phyloP scores from a whole-genome alignment of 108 stramenopile species.

The Epithemia pelagica region DNA sequence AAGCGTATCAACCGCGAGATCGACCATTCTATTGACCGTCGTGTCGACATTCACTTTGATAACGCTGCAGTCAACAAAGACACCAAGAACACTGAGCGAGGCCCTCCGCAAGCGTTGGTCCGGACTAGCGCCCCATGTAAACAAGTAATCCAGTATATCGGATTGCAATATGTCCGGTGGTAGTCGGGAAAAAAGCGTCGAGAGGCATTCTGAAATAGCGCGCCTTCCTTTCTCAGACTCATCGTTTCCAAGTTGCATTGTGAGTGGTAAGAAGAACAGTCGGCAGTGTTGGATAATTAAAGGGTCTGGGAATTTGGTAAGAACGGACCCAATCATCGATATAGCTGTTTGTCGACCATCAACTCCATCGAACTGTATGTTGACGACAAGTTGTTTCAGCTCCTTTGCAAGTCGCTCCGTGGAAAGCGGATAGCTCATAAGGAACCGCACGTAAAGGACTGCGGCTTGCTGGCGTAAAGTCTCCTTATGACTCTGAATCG shows the following conservation, averaged over 20 bases:
- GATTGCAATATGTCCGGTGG: conserved; percentile 48
- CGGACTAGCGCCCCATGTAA: not conserved
- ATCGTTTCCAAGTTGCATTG: conserved; percentile 85
- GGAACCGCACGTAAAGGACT: conserved; percentile 65
- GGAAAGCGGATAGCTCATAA: conserved; percentile 86
- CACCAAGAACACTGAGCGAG: not conserved
- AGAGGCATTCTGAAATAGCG: conserved; percentile 43
- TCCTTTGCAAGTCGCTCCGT: conserved; percentile 62
- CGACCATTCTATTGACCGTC: not conserved
- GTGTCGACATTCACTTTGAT: conserved; percentile 5
- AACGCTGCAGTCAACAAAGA: conserved; percentile 6
- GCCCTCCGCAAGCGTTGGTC: not conserved
- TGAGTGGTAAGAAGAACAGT: conserved; percentile 77
- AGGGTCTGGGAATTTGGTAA: conserved; percentile 61
- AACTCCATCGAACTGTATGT: conserved; percentile 83
- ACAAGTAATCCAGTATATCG: conserved; percentile 55
- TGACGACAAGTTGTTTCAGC: conserved; percentile 72
- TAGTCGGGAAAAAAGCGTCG: conserved; percentile 44
- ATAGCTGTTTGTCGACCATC: conserved; percentile 83
- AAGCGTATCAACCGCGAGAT: not conserved
- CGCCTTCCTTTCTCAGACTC: conserved; percentile 76
- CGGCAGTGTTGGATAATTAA: conserved; percentile 61
- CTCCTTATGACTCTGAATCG: conserved; percentile 70
- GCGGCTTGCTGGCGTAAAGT: conserved; percentile 64
- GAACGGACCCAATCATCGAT: conserved; percentile 36